Base-by-base conservation (phyloP, 2,329 filamentous ascomycete species). In the Neopestalotiopsis clavispora region DNA sequence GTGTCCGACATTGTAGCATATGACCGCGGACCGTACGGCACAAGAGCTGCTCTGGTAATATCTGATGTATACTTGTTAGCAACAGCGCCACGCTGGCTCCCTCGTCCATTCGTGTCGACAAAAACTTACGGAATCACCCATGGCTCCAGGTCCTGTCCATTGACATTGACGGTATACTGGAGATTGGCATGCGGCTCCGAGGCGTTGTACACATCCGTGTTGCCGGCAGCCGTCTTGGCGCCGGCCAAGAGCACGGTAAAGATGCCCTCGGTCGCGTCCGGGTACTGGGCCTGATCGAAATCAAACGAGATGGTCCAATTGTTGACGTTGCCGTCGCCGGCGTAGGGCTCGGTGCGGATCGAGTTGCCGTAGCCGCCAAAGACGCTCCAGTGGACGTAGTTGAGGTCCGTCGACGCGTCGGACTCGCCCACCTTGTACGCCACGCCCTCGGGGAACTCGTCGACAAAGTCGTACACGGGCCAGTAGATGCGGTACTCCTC, bases 331-430 rank as follows among this genome's bases (percentile, higher is more conserved):
- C 79, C 77, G 71, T 67, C 45, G 1, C 82, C 79, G 57, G 80
- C 78, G 64, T 84, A 83, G 4, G 82, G 77, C 59, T 83, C 78
- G 1, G 81, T 77, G 0, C 86, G 81, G 3, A 81, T 66, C 14
- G 77, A 83, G 75, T 89, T 86, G 1, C 81, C 86, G 34, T 85
- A 80, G 5, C 86, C 86, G 1, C 89, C 88, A 72, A 89, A 91
- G 9, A 89, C 87, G 68, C 85, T 87, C 90, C 89, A 91, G 75
- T 91, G 90, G 4, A 91, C 85, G 67, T 90, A 90, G 77, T 91
- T 91, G 69, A 90, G 81, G 72, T 89, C 87, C 12, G 78, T 75
- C 0, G 78, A 78, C 20, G 80, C 80, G 32, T 87, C 77, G 69
- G 84, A 85, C 74, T 84, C 77, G 10, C 89, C 88, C 1, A 91